Evolutionary conservation across 75 land plant genomes (phyloP), one percentile per base, ranked within the genome.

Genomic region (Sequoia sempervirens): DNA sequence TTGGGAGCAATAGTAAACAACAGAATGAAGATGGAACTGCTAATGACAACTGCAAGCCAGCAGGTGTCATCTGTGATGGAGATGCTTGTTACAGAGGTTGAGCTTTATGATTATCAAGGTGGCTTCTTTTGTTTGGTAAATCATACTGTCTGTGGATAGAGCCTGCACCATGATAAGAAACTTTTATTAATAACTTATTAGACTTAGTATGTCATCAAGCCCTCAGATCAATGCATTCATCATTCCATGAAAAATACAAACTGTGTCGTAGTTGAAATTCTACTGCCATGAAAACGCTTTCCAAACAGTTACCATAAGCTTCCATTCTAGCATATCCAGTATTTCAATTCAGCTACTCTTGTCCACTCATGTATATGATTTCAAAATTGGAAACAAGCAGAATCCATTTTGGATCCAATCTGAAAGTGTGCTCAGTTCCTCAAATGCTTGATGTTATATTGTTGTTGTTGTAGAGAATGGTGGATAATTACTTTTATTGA

Each of bases 61-160:
- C 6, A 50, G 82, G 58, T 32, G 54, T 80, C 14, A 53, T 80
- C 61, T 53, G 37, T 32, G 82, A 80, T 80, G 82, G 82, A 80
- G 61, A 53, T 80, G 61, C 34, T 36, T 80, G 82, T 43, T 40
- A 26, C 26, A 78, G 80, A 43, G 80, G 18, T 43, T 20, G 46
- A 43, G 46, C 45, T n/a, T 76, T 2, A 76, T 76, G 80, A 76
- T 40, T 69, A 32, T 68, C 11, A 30, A 69, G 66, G 66, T 61
- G 26, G 66, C 66, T 61, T 20, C 26, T 20, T 56, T 61, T 61
- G 66, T 23, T 61, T 61, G 66, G 26, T 23, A 61, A 61, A 20
- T 20, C 26, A 23, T 20, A 61, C 26, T 6, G 6, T 61, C 66
- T 20, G 1, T 23, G 66, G 8, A 20, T 3, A 6, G 7, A 1